phyloP scores from a whole-genome alignment of 371 early-diverging fungal species.

The Aphelidium insulamus region DNA sequence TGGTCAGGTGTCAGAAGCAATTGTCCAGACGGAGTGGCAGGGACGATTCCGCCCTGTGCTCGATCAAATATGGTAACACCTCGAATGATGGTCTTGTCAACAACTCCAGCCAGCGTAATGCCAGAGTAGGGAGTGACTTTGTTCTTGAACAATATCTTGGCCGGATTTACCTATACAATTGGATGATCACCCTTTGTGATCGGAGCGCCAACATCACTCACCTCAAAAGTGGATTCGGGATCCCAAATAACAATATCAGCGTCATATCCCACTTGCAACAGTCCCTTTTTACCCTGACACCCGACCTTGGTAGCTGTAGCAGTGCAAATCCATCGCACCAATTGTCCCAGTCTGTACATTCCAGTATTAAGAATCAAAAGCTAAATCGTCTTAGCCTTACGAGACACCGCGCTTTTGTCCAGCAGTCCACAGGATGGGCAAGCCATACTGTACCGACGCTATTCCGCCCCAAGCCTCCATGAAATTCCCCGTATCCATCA shows the following conservation, averaged over 20 bases:
- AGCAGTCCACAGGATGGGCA: constrained; percentile 57
- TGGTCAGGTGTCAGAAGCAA: too few relatives aligned
- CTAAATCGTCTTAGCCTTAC: constrained; percentile 8
- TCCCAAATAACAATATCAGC: constrained; percentile 58
- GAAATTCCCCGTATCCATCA: constrained; percentile 39
- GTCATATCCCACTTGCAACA: constrained; percentile 34
- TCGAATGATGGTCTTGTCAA: constrained; percentile 48
- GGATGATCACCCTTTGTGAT: constrained; percentile 21
- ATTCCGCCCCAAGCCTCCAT: constrained; percentile 64
- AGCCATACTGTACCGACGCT: constrained; percentile 55
- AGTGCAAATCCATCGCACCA: not conserved
- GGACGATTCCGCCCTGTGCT: too few relatives aligned
- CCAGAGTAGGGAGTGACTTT: constrained; percentile 56
- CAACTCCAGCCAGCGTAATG: constrained; percentile 28
- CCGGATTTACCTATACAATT: too few relatives aligned
- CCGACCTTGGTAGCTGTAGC: not conserved
- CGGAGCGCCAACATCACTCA: constrained; percentile 18
- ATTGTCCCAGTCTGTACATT: not conserved
- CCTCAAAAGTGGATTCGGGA: constrained; percentile 31
- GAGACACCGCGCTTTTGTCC: constrained; percentile 36
- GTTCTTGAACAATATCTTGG: too few relatives aligned
- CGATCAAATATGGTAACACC: constrained; percentile 28
- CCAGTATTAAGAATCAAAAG: not conserved
- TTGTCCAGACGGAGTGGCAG: too few relatives aligned
- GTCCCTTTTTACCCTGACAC: constrained; percentile 27